Conservation (phyloP, 2,329 filamentous ascomycete genomes). For the Trichophyton simii region DNA sequence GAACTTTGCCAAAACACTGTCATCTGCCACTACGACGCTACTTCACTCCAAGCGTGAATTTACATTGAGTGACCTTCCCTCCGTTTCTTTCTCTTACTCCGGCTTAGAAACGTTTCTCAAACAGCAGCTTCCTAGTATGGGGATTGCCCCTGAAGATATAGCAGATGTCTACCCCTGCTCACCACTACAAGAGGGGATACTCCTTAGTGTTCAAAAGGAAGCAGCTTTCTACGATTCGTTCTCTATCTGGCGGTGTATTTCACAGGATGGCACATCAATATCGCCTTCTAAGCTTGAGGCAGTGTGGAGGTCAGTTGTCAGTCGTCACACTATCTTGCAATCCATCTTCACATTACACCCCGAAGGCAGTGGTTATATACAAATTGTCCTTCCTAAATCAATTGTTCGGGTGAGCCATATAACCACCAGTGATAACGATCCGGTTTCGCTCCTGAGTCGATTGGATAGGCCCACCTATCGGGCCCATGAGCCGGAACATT, state of each 20-base stretch:
- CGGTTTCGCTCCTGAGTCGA: not conserved
- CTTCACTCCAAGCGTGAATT: conserved; percentile 17
- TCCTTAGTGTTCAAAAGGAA: conserved; percentile 19
- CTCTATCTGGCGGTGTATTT: conserved; percentile 4
- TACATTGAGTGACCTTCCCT: conserved; percentile 33
- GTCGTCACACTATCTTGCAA: conserved; percentile 23
- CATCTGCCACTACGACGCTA: conserved; percentile 17
- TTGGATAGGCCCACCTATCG: not conserved
- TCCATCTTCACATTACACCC: conserved; percentile 17
- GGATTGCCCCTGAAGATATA: conserved; percentile 19
- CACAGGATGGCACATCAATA: not conserved
- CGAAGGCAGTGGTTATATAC: not conserved
- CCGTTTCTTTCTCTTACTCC: conserved; percentile 32
- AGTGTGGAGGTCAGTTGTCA: conserved; percentile 8
- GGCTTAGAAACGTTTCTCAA: conserved; percentile 26
- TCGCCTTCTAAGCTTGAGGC: not conserved
- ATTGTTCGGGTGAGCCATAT: not conserved
- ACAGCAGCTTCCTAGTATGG: conserved; percentile 25
- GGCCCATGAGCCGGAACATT: conserved; percentile 15
- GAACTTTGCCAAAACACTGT: conserved; percentile 25
- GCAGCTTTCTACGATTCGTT: conserved; percentile 5
- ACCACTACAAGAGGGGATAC: conserved; percentile 16
- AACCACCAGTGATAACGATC: not conserved
- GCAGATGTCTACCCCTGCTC: conserved; percentile 25
- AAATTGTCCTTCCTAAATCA: not conserved